Evolutionary conservation across 2,329 filamentous ascomycete genomes (phyloP).

Genomic region (Clonostachys byssicola): DNA sequence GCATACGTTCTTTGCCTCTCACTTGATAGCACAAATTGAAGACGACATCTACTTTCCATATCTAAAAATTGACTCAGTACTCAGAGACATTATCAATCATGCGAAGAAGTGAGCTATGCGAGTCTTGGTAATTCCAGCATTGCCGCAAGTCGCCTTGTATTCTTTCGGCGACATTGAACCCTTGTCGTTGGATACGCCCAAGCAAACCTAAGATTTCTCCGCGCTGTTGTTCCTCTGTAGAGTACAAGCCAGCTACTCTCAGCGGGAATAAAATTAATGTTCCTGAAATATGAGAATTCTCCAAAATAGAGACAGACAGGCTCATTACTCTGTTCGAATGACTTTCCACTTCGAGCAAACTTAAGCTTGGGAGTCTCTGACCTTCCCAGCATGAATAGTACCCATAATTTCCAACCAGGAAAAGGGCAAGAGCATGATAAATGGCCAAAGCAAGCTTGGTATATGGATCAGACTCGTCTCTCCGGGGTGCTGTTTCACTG

Average conservation of each 20-base stretch:
- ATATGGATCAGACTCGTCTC: not conserved
- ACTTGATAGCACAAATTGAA: too few species aligned
- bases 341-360: not conserved
- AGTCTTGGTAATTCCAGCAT: too few species aligned
- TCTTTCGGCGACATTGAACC: slow-evolving; percentile 13
- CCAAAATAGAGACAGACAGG: slow-evolving; percentile 1
- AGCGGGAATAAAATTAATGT: slow-evolving; percentile 13
- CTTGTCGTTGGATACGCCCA: slow-evolving; percentile 6
- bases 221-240: not conserved
- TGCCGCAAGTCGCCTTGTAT: slow-evolving; percentile 12
- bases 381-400: slow-evolving; percentile 12
- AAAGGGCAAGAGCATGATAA: slow-evolving; percentile 7
- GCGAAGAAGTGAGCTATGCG: too few species aligned
- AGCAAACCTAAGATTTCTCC: slow-evolving; percentile 1
- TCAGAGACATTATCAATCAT: too few species aligned
- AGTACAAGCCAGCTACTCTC: slow-evolving; percentile 11
- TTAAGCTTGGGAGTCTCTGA: slow-evolving; percentile 4
- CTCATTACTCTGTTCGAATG: slow-evolving; percentile 1
- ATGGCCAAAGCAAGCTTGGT: slow-evolving; percentile 3
- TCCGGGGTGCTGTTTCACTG: too few species aligned
- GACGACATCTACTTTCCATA: too few species aligned
- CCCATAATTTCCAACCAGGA: slow-evolving; percentile 12
- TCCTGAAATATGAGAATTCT: slow-evolving; percentile 8
- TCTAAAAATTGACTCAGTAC: too few species aligned
- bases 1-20: too few species aligned